phyloP scores from a whole-genome alignment of 192 early-diverging fungal species.

The Coemansia sp. region DNA sequence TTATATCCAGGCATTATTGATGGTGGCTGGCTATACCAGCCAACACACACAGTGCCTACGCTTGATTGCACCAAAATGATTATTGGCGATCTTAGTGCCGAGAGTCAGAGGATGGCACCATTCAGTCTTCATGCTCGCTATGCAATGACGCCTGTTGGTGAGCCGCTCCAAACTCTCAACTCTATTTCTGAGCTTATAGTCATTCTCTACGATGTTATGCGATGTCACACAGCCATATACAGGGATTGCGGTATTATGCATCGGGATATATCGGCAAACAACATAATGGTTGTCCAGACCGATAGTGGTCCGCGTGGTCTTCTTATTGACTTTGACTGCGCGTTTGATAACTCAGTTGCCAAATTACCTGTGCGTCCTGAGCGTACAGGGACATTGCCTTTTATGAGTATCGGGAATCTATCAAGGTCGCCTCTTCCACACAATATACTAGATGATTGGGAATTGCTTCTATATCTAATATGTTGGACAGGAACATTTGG shows the following conservation, averaged over 20 bases:
- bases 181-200: not conserved
- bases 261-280: slow-evolving; percentile 8
- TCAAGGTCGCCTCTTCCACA: not conserved
- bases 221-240: slow-evolving; percentile 3
- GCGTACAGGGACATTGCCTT: slow-evolving; percentile 6
- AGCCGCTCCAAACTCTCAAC: not conserved
- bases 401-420: slow-evolving; percentile 8
- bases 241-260: not conserved
- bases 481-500: slow-evolving; percentile 28
- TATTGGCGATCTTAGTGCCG: not conserved
- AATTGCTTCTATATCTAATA: slow-evolving; percentile 24
- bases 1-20: not conserved
- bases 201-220: slow-evolving; percentile 5
- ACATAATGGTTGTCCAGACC: slow-evolving; percentile 9
- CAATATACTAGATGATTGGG: slow-evolving; percentile 28
- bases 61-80: slow-evolving; percentile 6
- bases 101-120: not conserved
- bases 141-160: slow-evolving; percentile 5
- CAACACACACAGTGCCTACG: not conserved
- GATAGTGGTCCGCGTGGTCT: not conserved
- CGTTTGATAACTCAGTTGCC: not conserved
- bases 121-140: slow-evolving; percentile 9
- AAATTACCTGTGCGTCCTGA: not conserved
- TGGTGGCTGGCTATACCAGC: slow-evolving; percentile 8
- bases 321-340: slow-evolving; percentile 10